Conservation (phyloP, 1,284 basidiomycete genomes). For the Microbotryomycetes sp. region DNA sequence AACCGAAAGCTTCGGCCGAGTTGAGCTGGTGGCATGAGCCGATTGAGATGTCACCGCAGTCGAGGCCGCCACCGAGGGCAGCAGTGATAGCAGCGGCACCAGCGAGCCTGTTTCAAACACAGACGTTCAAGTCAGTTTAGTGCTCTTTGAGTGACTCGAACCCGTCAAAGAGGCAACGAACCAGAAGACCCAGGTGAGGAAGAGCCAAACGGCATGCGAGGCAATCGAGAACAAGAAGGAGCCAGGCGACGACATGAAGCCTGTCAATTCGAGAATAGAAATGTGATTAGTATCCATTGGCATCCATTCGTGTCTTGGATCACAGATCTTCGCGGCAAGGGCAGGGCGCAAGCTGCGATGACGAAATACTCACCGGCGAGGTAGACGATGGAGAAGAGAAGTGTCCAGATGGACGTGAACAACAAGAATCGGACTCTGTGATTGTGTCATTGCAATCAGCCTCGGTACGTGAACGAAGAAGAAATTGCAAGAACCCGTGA, state of each 20-base stretch:
- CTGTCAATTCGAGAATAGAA: slow-evolving; percentile 1
- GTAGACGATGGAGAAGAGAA: slow-evolving; percentile 30
- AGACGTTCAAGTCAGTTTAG: not conserved
- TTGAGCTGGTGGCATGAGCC: slow-evolving; percentile 29
- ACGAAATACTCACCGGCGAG: slow-evolving; percentile 18
- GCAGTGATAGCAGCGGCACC: slow-evolving; percentile 31
- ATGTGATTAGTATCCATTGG: not conserved
- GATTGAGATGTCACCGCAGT: slow-evolving; percentile 14
- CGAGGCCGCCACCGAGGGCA: slow-evolving; percentile 19
- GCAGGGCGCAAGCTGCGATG: not conserved
- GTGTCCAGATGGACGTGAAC: slow-evolving; percentile 33
- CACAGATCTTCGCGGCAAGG: not conserved
- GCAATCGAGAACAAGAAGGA: slow-evolving; percentile 36
- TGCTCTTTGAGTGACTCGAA: too few relatives aligned
- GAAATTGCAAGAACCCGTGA: not conserved
- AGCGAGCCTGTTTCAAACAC: slow-evolving; percentile 23
- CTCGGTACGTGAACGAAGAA: not conserved
- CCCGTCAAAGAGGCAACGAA: too few relatives aligned
- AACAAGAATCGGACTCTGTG: slow-evolving; percentile 31
- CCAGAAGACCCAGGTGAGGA: slow-evolving; percentile 37
- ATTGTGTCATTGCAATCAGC: too few relatives aligned
- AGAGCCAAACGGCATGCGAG: slow-evolving; percentile 24
- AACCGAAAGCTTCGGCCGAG: slow-evolving; percentile 34
- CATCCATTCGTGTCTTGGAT: not conserved
- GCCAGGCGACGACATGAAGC: slow-evolving; percentile 26